These are phyloP conservation scores for Globisporangium barbulae DNA, from an alignment of 352 stramenopile species.

Conservation along the genomic window DNA sequence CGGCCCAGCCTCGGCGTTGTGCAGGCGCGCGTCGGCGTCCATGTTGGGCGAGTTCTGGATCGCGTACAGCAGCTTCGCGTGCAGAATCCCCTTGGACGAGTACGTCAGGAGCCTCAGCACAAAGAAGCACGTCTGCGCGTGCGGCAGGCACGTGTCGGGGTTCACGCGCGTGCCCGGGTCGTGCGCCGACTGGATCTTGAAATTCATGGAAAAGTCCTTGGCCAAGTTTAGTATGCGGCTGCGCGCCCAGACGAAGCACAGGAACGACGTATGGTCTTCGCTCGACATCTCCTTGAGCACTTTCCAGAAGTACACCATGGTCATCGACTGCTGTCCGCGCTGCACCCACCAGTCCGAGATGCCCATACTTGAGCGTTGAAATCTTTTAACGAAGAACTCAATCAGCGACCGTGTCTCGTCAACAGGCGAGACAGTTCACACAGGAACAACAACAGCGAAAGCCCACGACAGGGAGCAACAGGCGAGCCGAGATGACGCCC, in stretches of 20 bases:
- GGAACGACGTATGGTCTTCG: conserved; percentile 93
- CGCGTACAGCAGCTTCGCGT: conserved; percentile 87
- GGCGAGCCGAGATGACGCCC: not conserved
- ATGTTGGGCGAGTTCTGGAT: conserved; percentile 97
- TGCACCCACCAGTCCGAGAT: conserved; percentile 18
- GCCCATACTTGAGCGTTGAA: conserved; percentile 7
- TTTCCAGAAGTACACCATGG: conserved; percentile 91
- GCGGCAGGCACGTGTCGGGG: conserved; percentile 92
- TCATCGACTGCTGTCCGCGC: conserved; percentile 3
- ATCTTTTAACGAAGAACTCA: not conserved
- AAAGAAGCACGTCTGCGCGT: conserved; percentile 99
- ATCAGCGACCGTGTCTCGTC: not conserved
- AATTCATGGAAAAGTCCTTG: conserved; percentile 96
- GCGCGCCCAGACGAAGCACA: conserved; percentile 98
- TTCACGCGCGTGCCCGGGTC: conserved; percentile 69
- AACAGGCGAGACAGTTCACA: not conserved
- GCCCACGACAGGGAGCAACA: not conserved
- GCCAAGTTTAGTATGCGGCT: conserved; percentile 95
- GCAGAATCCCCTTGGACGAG: conserved; percentile 83
- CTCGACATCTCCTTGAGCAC: conserved; percentile 95
- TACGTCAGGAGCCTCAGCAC: conserved; percentile 95
- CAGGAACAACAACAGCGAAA: not conserved
- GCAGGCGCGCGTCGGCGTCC: conserved; percentile 88
- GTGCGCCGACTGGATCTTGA: conserved; percentile 88
- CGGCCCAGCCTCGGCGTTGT: conserved; percentile 91